These are phyloP conservation scores for Pseudocohnilembus persalinus DNA, from an alignment of 169 alveolate genomes.

Conservation along the genomic window DNA sequence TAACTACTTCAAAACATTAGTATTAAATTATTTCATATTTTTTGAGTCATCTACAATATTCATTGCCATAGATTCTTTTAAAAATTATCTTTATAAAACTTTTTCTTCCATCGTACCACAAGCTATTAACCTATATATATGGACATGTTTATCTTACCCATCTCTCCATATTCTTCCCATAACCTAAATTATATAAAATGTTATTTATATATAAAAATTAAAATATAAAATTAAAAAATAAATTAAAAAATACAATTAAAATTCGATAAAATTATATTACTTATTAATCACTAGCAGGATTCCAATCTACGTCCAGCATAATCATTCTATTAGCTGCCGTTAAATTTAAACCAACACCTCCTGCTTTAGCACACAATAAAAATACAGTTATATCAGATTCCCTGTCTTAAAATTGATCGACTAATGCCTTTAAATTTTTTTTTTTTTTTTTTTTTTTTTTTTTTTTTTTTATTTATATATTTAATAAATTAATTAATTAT, in stretches of 20 bases:
- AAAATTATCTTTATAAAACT: slow-evolving; percentile 86
- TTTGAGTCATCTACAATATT: slow-evolving; percentile 54
- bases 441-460: background rate
- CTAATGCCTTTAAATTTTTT: background rate
- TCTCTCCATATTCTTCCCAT: slow-evolving; percentile 98
- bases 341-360: slow-evolving; percentile 98
- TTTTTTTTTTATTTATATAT: background rate
- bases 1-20: slow-evolving; percentile 25
- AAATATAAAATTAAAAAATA: background rate
- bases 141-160: slow-evolving; percentile 95
- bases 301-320: slow-evolving; percentile 99
- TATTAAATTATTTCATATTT: slow-evolving; percentile 32
- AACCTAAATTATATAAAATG: slow-evolving; percentile 64
- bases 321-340: slow-evolving; percentile 97
- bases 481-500: slow-evolving; percentile 53
- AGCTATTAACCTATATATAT: slow-evolving; percentile 94
- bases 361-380: slow-evolving; percentile 95
- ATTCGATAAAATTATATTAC: slow-evolving; percentile 46
- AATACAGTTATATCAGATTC: slow-evolving; percentile 87
- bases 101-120: slow-evolving; percentile 99
- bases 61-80: slow-evolving; percentile 54
- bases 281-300: slow-evolving; percentile 98
- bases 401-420: slow-evolving; percentile 85
- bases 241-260: background rate
- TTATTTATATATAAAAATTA: background rate